These are phyloP conservation scores for Phytopythium helicoides DNA, from an alignment of 352 stramenopile species.

Conservation along the genomic window DNA sequence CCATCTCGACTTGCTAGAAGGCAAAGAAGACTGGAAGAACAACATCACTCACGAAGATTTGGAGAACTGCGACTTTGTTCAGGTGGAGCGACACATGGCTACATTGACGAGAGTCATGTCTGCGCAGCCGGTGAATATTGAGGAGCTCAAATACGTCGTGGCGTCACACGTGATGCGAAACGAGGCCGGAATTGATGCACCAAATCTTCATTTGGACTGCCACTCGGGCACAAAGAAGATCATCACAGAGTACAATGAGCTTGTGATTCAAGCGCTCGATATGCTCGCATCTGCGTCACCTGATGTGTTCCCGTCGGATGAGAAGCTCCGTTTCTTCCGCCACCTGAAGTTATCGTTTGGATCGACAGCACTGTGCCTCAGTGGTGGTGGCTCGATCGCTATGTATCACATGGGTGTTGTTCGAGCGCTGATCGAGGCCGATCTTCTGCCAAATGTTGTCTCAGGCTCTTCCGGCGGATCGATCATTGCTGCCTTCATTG, in stretches of 20 bases:
- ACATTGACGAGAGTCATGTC: conserved; percentile 26
- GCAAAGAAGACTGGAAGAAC: conserved; percentile 59
- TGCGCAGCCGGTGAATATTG: conserved; percentile 29
- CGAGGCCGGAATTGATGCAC: conserved; percentile 53
- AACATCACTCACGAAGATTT: conserved; percentile 37
- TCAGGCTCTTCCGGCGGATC: conserved; percentile 91
- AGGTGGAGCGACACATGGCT: conserved; percentile 41
- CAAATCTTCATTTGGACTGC: conserved; percentile 50
- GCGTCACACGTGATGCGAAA: conserved; percentile 64
- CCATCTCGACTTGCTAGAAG: conserved; percentile 60
- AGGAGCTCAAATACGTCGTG: conserved; percentile 58
- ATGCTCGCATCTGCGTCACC: conserved; percentile 26
- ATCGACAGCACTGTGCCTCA: conserved; percentile 90
- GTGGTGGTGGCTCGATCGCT: conserved; percentile 86
- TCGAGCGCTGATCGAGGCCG: conserved; percentile 80
- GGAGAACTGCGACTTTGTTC: conserved; percentile 61
- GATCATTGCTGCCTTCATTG: conserved; percentile 86
- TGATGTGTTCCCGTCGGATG: conserved; percentile 27
- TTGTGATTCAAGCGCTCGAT: conserved; percentile 45
- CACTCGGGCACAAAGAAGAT: conserved; percentile 61
- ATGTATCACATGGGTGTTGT: conserved; percentile 96
- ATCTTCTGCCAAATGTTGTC: conserved; percentile 91
- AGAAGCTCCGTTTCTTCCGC: conserved; percentile 57
- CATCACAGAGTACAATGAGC: conserved; percentile 50
- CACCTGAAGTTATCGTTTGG: conserved; percentile 83